phyloP scores from a whole-genome alignment of 176 grass and related monocot species.

The Triticum timopheevii region DNA sequence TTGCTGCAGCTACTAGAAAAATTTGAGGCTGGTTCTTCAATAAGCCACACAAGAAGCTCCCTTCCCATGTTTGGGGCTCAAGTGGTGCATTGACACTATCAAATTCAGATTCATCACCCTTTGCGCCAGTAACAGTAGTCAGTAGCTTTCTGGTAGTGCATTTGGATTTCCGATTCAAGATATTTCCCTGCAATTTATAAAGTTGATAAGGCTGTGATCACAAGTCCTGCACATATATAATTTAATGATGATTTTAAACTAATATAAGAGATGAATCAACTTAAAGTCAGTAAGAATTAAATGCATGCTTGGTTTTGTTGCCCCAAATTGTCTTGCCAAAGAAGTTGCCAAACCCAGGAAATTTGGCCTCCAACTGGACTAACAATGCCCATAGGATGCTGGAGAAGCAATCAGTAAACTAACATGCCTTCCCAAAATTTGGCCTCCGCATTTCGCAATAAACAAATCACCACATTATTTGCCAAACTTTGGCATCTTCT shows the following conservation, averaged over 20 bases:
- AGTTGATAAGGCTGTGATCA: neutral
- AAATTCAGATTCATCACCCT: constrained; percentile 45
- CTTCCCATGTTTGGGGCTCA: constrained; percentile 58
- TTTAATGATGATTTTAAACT: neutral
- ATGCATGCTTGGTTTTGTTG: neutral
- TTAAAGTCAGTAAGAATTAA: neutral
- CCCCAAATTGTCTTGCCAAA: neutral
- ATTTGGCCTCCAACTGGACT: neutral
- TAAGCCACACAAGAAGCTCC: constrained; percentile 62
- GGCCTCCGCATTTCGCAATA: neutral
- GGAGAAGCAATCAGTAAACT: no score
- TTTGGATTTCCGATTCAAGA: constrained; percentile 29
- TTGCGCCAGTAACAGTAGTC: constrained; percentile 42
- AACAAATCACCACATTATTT: neutral
- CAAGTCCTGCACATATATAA: neutral
- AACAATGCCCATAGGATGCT: neutral
- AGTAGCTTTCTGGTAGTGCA: constrained; percentile 11
- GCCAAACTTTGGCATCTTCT: neutral
- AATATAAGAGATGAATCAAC: neutral
- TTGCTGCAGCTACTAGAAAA: constrained; percentile 46
- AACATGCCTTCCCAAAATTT: no score
- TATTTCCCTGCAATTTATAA: constrained; percentile 36
- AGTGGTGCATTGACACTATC: constrained; percentile 56
- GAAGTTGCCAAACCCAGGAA: neutral
- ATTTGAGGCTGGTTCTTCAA: constrained; percentile 58